These are phyloP conservation scores for Sphaerobolus stellatus DNA, from an alignment of 1,284 basidiomycete species.

Conservation along the genomic window DNA sequence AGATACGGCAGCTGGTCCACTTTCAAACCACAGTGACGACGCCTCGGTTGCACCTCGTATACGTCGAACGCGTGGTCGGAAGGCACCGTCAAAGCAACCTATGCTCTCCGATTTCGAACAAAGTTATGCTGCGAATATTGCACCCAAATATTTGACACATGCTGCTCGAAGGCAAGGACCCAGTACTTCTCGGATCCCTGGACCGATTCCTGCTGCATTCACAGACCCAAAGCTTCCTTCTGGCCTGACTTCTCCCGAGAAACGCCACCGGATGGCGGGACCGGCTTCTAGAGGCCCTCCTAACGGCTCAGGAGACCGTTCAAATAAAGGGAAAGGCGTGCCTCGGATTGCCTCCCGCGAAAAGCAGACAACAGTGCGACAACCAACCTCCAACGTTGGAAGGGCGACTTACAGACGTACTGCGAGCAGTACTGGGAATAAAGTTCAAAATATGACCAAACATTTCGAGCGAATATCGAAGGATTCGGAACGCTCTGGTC, in stretches of 20 bases:
- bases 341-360: constrained; percentile 7
- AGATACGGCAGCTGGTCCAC: constrained; percentile 61
- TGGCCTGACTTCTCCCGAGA: constrained; percentile 70
- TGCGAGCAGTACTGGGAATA: constrained; percentile 47
- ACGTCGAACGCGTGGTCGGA: constrained; percentile 16
- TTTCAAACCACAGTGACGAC: constrained; percentile 63
- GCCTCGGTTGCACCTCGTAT: constrained; percentile 34
- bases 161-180: constrained; percentile 38
- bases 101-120: constrained; percentile 80
- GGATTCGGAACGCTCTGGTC: constrained; percentile 66
- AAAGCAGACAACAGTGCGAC: constrained; percentile 37
- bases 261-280: constrained; percentile 34
- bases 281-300: neutral
- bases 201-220: constrained; percentile 33
- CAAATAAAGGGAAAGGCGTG: constrained; percentile 46
- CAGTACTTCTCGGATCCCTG: constrained; percentile 51
- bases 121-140: constrained; percentile 86
- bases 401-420: constrained; percentile 58
- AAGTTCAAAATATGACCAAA: constrained; percentile 73
- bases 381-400: constrained; percentile 34
- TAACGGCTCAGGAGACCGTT: neutral
- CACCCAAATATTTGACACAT: constrained; percentile 63
- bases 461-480: constrained; percentile 73
- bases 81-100: constrained; percentile 22
- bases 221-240: constrained; percentile 60